Conservation (phyloP, 2,329 filamentous ascomycete genomes). For the Sporothrix dimorphospora region DNA sequence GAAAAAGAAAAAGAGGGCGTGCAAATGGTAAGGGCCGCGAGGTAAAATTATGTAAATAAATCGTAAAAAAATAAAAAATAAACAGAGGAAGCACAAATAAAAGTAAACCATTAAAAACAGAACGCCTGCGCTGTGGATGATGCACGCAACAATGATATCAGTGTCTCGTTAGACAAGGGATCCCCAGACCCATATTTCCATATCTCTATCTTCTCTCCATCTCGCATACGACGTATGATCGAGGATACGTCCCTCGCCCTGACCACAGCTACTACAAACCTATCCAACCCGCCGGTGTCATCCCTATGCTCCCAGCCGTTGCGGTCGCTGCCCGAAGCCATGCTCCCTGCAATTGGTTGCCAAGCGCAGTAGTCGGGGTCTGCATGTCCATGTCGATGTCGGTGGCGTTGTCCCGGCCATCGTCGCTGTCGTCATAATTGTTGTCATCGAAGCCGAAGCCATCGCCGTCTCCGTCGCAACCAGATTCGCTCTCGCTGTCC, state of each 20-base stretch:
- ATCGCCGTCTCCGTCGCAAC: slow-evolving; percentile 15
- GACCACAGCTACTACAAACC: not conserved
- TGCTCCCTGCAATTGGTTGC: slow-evolving; percentile 28
- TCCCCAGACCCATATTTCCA: not conserved
- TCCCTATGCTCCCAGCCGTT: not conserved
- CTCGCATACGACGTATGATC: not conserved
- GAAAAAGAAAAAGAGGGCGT: not conserved
- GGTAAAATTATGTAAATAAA: not conserved
- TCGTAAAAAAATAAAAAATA: not conserved
- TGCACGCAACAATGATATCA: not conserved
- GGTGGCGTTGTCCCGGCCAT: not conserved
- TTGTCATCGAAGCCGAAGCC: not conserved
- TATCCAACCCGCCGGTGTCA: not conserved
- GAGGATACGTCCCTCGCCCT: not conserved
- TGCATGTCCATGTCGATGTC: slow-evolving; percentile 28
- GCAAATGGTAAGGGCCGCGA: not conserved
- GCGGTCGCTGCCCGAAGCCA: slow-evolving; percentile 38
- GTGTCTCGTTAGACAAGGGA: not conserved
- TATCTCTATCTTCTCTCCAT: not conserved
- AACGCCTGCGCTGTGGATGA: slow-evolving; percentile 12
- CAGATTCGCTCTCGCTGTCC: slow-evolving; percentile 26
- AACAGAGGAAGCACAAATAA: not conserved
- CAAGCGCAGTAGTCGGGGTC: slow-evolving; percentile 28
- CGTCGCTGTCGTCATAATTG: not conserved
- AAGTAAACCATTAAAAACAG: not conserved